These are phyloP conservation scores for Trichosporon inkin DNA, from an alignment of 1,284 basidiomycete species.

Conservation along the genomic window DNA sequence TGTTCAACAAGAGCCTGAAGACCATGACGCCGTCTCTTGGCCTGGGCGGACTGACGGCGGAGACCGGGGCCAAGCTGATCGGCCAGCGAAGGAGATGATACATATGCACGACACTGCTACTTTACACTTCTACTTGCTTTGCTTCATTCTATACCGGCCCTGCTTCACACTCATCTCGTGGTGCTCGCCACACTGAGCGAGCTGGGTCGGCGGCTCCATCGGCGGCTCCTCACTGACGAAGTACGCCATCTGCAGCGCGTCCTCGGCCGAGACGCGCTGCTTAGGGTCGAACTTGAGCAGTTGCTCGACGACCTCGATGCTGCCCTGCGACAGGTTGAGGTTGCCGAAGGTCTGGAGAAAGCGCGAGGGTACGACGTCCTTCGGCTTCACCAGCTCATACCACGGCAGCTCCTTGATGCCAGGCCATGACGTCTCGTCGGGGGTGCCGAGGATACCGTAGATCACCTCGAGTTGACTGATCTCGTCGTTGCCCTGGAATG, in stretches of 20 bases:
- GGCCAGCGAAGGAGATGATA: constrained; percentile 21
- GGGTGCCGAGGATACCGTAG: constrained; percentile 85
- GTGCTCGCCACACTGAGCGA: constrained; percentile 43
- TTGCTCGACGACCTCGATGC: constrained; percentile 75
- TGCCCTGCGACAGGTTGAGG: constrained; percentile 73
- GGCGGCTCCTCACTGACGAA: constrained; percentile 73
- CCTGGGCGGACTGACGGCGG: constrained; percentile 29
- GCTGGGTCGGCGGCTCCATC: constrained; percentile 70
- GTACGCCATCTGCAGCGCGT: constrained; percentile 77
- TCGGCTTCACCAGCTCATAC: constrained; percentile 94
- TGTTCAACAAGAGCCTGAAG: constrained; percentile 39
- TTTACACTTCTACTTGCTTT: constrained; percentile 7
- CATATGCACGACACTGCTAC: constrained; percentile 8
- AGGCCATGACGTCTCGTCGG: constrained; percentile 76
- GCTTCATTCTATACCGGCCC: constrained; percentile 8
- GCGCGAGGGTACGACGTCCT: constrained; percentile 63
- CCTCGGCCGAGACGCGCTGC: constrained; percentile 68
- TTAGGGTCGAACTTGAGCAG: constrained; percentile 79
- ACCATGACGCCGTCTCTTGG: constrained; percentile 36
- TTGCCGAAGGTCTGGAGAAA: constrained; percentile 75
- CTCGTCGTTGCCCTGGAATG: constrained; percentile 95
- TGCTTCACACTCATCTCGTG: constrained; percentile 50
- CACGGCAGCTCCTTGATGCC: constrained; percentile 80
- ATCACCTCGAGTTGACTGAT: constrained; percentile 94
- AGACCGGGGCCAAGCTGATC: constrained; percentile 34